Conservation (phyloP, 2,329 filamentous ascomycete genomes). For the Fusarium chlamydosporum region DNA sequence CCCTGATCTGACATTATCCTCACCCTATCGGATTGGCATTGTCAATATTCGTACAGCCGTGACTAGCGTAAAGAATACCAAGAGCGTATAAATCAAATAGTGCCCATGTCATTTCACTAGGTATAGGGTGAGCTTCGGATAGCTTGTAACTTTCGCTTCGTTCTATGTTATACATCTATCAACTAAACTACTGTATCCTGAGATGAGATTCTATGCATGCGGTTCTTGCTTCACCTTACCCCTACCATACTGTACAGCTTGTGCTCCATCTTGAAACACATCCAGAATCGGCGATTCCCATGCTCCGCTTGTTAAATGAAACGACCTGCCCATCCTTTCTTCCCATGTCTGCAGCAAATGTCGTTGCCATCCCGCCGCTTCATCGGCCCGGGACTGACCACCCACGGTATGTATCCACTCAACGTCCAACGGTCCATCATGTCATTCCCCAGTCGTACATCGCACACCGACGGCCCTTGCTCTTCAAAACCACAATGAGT, state of each 20-base stretch:
- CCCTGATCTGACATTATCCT: constrained; percentile 10
- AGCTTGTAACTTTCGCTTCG: background rate
- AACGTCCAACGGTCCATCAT: constrained; percentile 30
- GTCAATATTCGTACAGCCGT: constrained; percentile 4
- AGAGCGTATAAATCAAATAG: background rate
- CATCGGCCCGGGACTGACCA: constrained; percentile 35
- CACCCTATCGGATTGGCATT: constrained; percentile 16
- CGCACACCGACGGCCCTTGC: constrained; percentile 35
- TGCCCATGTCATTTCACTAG: background rate
- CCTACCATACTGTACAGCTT: constrained; percentile 20
- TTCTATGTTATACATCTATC: constrained; percentile 24
- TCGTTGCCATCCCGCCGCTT: constrained; percentile 16
- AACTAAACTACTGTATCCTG: constrained; percentile 20
- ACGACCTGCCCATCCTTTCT: constrained; percentile 17
- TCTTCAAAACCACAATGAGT: constrained; percentile 10
- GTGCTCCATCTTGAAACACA: constrained; percentile 11
- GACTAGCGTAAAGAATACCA: constrained; percentile 1
- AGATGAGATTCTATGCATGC: constrained; percentile 47
- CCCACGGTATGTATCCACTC: constrained; percentile 26
- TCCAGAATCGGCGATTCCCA: constrained; percentile 28
- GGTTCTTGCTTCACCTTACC: constrained; percentile 7
- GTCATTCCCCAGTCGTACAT: constrained; percentile 30
- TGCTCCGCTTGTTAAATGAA: constrained; percentile 8
- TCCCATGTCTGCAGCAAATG: constrained; percentile 4
- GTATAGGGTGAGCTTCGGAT: constrained; percentile 3